Evolutionary conservation across 2,329 filamentous ascomycete genomes (phyloP).

Genomic region (Leptosphaerulina australis): DNA sequence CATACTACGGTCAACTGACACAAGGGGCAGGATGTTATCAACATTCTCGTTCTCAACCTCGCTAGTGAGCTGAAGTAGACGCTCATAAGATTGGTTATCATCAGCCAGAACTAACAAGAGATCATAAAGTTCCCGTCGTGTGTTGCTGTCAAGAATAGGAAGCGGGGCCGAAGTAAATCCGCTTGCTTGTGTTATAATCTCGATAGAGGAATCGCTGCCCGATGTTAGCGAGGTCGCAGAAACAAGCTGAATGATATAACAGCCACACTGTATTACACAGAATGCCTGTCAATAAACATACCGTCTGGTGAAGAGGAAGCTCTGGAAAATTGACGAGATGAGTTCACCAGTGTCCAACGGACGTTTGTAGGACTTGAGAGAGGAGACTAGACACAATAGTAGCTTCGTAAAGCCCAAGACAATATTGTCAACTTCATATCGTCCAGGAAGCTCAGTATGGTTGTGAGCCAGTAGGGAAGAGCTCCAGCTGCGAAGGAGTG

Average conservation of each 20-base stretch:
- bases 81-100: conserved; percentile 36
- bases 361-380: conserved; percentile 50
- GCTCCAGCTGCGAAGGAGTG: conserved; percentile 41
- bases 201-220: not conserved
- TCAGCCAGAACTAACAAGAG: conserved; percentile 43
- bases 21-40: conserved; percentile 65
- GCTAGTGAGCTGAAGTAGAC: conserved; percentile 36
- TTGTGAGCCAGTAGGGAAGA: conserved; percentile 41
- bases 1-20: conserved; percentile 65
- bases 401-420: conserved; percentile 51
- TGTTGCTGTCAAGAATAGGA: conserved; percentile 46
- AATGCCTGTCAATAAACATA: conserved; percentile 14
- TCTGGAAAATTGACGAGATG: conserved; percentile 42
- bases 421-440: conserved; percentile 44
- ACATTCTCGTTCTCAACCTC: conserved; percentile 27
- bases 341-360: conserved; percentile 40
- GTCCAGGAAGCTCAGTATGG: conserved; percentile 45
- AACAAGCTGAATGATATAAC: not conserved
- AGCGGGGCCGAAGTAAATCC: conserved; percentile 5
- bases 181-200: not conserved
- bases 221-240: not conserved
- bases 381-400: conserved; percentile 47
- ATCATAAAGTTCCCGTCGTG: conserved; percentile 48
- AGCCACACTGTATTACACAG: not conserved
- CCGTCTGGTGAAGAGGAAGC: conserved; percentile 43